phyloP scores from a whole-genome alignment of 352 stramenopile species.

The Salisapilia sapeloensis region DNA sequence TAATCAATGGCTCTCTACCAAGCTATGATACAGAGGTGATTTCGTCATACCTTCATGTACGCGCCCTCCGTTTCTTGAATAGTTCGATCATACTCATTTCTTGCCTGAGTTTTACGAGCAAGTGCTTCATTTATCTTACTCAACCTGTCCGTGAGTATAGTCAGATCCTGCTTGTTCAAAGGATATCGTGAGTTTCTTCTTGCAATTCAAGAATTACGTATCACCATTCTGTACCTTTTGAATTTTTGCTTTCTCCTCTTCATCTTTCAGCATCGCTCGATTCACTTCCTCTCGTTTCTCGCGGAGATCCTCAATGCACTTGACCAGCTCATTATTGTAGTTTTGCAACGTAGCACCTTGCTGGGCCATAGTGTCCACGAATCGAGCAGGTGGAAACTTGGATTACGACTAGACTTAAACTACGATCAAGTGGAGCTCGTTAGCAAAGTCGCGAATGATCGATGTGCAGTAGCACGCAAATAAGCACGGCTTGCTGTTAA shows the following conservation, averaged over 20 bases:
- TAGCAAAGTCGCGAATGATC: too few species aligned
- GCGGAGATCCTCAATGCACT: conserved; percentile 89
- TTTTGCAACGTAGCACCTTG: conserved; percentile 89
- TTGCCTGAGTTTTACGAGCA: conserved; percentile 75
- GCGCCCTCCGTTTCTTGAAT: conserved; percentile 89
- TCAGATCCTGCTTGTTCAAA: conserved; percentile 42
- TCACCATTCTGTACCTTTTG: conserved; percentile 40
- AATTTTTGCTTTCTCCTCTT: conserved; percentile 91
- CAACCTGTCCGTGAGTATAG: conserved; percentile 80
- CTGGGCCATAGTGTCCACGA: conserved; percentile 43
- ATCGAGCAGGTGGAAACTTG: too few species aligned
- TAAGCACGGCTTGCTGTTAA: too few species aligned
- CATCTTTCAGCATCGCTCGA: conserved; percentile 85
- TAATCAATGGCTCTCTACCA: not conserved
- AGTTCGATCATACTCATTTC: conserved; percentile 88
- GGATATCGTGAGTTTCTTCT: not conserved
- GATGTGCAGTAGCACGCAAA: too few species aligned
- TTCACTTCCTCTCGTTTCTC: conserved; percentile 87
- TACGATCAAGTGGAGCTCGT: too few species aligned
- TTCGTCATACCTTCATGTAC: conserved; percentile 79
- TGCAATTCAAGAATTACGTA: not conserved
- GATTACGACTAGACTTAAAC: too few species aligned
- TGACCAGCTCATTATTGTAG: conserved; percentile 94
- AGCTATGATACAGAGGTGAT: not conserved
- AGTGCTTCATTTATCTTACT: conserved; percentile 87